Evolutionary conservation across 2,329 filamentous ascomycete genomes (phyloP), one percentile per base, ranked within the genome.

Genomic region (Ascosphaera apis): DNA sequence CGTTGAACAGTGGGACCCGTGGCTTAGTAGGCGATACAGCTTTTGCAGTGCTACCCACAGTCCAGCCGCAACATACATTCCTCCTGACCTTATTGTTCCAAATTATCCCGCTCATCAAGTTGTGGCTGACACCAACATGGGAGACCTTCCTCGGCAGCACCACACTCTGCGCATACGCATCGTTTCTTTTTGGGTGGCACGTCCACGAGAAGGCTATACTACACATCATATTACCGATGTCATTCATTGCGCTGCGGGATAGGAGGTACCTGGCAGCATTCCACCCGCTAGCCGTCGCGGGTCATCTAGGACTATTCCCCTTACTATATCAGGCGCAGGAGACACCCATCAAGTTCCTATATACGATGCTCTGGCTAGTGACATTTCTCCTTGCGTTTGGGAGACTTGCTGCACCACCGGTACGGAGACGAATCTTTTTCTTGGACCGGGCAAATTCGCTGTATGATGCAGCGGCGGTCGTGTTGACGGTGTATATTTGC

Each of bases 121-220:
- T 95, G 28, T 91, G 92, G 58, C 50, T 70, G 33, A 64, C 67
- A 35, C 82, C 83, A 2, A 81, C 71, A 0, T 92, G 82, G 80
- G 78, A 91, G 42, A 77, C 69, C 38, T 95, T 98, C 51, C 68
- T 95, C 31, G 82, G 82, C 3, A 76, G 82, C 0, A 69, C 92
- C 32, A 93, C 86, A 0, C 70, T 95, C 12, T 95, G 88, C 49
- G 88, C 81, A 39, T 98, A 93, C 51, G 79, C 86, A 0, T 93
- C 86, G 0, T 98, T 98, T 58, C 66, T 98, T 7, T 95, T 95
- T 47, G 86, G 88, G 38, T 98, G 86, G 83, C 88, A 98, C 50
- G 88, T 98, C 6, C 88, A 98, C 48, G 88, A 98, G 52, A 98
- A 98, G 56, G 88, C 88, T 1, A 79, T 98, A 39, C 67, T 98